phyloP scores from a whole-genome alignment of 192 early-diverging fungal genomes.

The Coemansia guatemalensis region DNA sequence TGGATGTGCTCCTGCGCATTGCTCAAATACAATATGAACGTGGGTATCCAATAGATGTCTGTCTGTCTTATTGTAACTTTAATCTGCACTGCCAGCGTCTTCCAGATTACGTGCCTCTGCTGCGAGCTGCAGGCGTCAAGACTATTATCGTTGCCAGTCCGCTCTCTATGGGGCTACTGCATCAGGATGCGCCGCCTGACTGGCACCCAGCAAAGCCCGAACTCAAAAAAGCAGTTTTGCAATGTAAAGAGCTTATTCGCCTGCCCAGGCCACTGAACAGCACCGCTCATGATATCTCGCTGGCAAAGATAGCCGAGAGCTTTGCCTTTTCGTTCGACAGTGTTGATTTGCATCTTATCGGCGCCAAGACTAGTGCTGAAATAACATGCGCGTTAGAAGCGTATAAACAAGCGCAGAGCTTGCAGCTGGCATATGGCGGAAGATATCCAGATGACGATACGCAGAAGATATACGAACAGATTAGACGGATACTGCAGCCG shows the following conservation, averaged over 20 bases:
- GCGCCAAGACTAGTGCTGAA: slow-evolving; percentile 31
- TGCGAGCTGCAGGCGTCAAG: slow-evolving; percentile 57
- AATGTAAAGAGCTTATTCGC: slow-evolving; percentile 51
- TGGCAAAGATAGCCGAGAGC: slow-evolving; percentile 59
- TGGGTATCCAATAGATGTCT: slow-evolving; percentile 59
- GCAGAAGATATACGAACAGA: slow-evolving; percentile 14
- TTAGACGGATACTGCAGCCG: slow-evolving; percentile 24
- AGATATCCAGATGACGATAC: slow-evolving; percentile 12
- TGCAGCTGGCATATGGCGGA: slow-evolving; percentile 12
- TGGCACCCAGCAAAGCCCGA: slow-evolving; percentile 70
- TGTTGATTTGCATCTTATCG: slow-evolving; percentile 42
- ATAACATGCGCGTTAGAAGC: slow-evolving; percentile 30
- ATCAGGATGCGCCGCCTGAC: slow-evolving; percentile 51
- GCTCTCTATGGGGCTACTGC: slow-evolving; percentile 69
- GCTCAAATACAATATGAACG: slow-evolving; percentile 57
- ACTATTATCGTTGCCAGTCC: slow-evolving; percentile 70
- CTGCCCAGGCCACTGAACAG: neutral
- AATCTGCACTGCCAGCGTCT: slow-evolving; percentile 65
- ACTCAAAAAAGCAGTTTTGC: slow-evolving; percentile 52
- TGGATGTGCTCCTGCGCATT: slow-evolving; percentile 60
- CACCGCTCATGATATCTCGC: slow-evolving; percentile 17
- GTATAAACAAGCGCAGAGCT: slow-evolving; percentile 8
- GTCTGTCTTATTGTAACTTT: slow-evolving; percentile 71
- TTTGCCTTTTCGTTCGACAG: slow-evolving; percentile 30
- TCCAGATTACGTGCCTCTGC: slow-evolving; percentile 51